These are phyloP conservation scores for Citrus maxima DNA, from an alignment of 345 rosid genomes.

Conservation along the genomic window DNA sequence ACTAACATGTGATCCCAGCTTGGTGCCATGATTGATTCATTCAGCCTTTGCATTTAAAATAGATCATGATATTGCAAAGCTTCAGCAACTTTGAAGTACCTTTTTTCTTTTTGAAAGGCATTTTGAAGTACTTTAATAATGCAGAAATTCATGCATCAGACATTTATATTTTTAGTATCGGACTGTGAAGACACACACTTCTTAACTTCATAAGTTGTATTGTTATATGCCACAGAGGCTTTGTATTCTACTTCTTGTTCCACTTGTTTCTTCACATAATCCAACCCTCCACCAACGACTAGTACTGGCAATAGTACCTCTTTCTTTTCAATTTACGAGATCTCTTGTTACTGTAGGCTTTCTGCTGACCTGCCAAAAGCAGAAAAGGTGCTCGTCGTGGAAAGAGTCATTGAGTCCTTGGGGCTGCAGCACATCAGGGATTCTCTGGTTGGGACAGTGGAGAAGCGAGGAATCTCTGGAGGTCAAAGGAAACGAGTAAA, in stretches of 20 bases:
- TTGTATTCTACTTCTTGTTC: background rate
- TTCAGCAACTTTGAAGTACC: background rate
- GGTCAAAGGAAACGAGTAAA: constrained; percentile 99
- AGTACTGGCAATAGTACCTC: background rate
- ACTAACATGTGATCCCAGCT: background rate
- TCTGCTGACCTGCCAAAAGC: constrained; percentile 77
- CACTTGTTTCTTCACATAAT: background rate
- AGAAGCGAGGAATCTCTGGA: constrained; percentile 93
- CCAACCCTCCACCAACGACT: background rate
- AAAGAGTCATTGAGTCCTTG: constrained; percentile 86
- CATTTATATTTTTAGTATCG: background rate
- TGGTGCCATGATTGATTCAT: background rate
- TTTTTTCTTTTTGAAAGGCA: background rate
- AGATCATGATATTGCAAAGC: background rate
- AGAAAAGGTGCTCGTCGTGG: constrained; percentile 81
- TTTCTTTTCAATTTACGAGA: constrained; percentile 3
- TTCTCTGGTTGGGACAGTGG: constrained; percentile 87
- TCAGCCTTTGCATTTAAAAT: background rate
- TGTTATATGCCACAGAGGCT: background rate
- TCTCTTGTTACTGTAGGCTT: constrained; percentile 38
- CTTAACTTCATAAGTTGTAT: background rate
- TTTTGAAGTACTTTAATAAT: no score
- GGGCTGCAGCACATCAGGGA: constrained; percentile 82
- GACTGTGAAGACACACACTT: background rate
- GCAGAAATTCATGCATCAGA: background rate